These are phyloP conservation scores for Fusarium luffae DNA, from an alignment of 2,329 filamentous ascomycete genomes.

Conservation along the genomic window DNA sequence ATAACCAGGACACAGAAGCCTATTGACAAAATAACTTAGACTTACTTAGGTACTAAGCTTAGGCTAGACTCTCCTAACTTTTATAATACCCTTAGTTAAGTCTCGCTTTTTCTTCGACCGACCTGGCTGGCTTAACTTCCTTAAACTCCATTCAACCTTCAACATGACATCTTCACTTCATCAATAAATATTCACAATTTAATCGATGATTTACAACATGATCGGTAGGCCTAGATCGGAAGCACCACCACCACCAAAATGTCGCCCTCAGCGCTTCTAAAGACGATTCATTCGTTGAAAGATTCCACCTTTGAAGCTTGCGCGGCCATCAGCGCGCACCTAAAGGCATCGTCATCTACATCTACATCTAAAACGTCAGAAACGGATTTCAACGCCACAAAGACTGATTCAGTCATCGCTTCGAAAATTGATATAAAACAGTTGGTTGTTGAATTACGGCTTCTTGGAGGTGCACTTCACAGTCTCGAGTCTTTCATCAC, in stretches of 20 bases:
- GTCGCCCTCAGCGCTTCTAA: conserved; percentile 23
- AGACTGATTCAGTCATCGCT: background rate
- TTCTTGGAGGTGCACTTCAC: conserved; percentile 39
- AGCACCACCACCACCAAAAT: conserved; percentile 18
- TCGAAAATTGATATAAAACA: conserved; percentile 28
- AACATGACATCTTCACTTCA: conserved; percentile 4
- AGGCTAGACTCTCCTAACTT: too few species aligned
- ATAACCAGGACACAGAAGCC: too few species aligned
- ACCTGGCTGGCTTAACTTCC: too few species aligned
- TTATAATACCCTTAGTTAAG: too few species aligned
- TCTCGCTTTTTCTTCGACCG: too few species aligned
- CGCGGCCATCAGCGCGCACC: conserved; percentile 18
- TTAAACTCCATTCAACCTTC: background rate
- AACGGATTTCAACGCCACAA: background rate
- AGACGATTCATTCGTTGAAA: conserved; percentile 31
- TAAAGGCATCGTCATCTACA: conserved; percentile 2
- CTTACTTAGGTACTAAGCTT: too few species aligned
- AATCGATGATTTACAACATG: conserved; percentile 18
- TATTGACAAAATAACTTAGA: too few species aligned
- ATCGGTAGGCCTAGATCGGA: background rate
- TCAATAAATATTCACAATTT: background rate
- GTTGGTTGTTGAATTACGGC: conserved; percentile 36
- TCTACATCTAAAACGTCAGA: background rate
- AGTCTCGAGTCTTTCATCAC: conserved; percentile 41
- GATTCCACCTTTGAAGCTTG: conserved; percentile 35